A percentile compares a stretch with the other conserved stretches of the same genome.
Conservation (phyloP, 2,329 filamentous ascomycete genomes). For the Trichophyton mentagrophytes region DNA sequence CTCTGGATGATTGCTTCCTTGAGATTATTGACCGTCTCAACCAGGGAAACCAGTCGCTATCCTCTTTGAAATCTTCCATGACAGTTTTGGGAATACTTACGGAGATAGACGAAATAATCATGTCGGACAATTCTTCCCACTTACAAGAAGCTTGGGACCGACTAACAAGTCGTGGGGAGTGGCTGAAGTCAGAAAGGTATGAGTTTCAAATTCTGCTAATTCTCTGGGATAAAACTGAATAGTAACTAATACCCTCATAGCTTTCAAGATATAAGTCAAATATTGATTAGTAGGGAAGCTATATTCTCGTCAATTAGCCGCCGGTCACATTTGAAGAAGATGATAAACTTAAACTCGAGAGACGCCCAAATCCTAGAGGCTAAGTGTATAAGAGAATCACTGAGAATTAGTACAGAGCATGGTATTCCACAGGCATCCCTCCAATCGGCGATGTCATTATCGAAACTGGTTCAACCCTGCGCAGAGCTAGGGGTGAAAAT, state of each 20-base stretch:
- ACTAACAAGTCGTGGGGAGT: constrained; percentile 54
- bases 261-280: constrained; percentile 55
- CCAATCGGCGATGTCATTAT: constrained; percentile 72
- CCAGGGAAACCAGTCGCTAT: constrained; percentile 25
- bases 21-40: constrained; percentile 32
- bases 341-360: constrained; percentile 47
- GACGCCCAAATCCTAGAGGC: constrained; percentile 61
- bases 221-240: not conserved
- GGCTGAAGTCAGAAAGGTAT: constrained; percentile 75
- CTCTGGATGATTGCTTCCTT: constrained; percentile 50
- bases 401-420: constrained; percentile 64
- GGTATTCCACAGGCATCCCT: constrained; percentile 75
- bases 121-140: constrained; percentile 46
- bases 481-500: constrained; percentile 59
- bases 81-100: constrained; percentile 57
- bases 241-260: constrained; percentile 17
- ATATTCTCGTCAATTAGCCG: constrained; percentile 67
- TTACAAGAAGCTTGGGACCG: constrained; percentile 49
- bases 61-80: constrained; percentile 46
- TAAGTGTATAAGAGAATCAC: constrained; percentile 61
- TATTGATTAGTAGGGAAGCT: constrained; percentile 72
- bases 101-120: constrained; percentile 68
- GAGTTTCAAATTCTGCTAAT: constrained; percentile 16
- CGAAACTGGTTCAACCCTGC: constrained; percentile 59
- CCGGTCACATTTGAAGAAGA: constrained; percentile 49